Evolutionary conservation across 1,284 basidiomycete genomes (phyloP).

Genomic region (Hymenochaete sp.): DNA sequence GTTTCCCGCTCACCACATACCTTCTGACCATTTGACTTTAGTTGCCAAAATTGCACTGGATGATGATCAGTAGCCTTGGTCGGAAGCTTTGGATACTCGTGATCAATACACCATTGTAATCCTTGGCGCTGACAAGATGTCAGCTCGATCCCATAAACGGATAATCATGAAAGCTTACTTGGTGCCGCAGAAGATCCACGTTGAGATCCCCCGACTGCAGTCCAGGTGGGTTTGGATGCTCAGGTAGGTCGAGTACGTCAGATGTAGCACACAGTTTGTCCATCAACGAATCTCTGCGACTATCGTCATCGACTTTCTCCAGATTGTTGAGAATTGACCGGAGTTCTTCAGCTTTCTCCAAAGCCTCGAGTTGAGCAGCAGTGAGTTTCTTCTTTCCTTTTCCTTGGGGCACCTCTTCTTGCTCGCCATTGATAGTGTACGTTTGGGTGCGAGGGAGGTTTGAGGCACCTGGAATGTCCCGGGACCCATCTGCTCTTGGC

Average conservation of each 20-base stretch:
- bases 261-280: conserved; percentile 60
- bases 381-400: conserved; percentile 30
- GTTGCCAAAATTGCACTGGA: conserved; percentile 84
- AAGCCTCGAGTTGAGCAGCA: conserved; percentile 36
- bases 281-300: conserved; percentile 57
- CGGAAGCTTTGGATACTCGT: conserved; percentile 68
- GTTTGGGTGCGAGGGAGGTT: conserved; percentile 15
- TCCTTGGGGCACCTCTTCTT: conserved; percentile 23
- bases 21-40: conserved; percentile 45
- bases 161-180: conserved; percentile 36
- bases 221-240: conserved; percentile 61
- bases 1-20: conserved; percentile 28
- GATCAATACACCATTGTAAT: conserved; percentile 70
- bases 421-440: conserved; percentile 19
- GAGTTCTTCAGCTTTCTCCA: conserved; percentile 54
- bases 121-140: conserved; percentile 50
- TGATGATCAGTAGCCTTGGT: conserved; percentile 53
- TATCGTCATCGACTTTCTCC: conserved; percentile 72
- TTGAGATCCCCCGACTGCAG: conserved; percentile 51
- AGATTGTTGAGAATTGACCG: conserved; percentile 53
- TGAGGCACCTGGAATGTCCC: conserved; percentile 23
- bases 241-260: conserved; percentile 59
- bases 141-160: conserved; percentile 1
- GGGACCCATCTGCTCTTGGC: conserved; percentile 22
- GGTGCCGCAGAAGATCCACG: conserved; percentile 72